phyloP scores from a whole-genome alignment of 2,329 filamentous ascomycete genomes.

The Dothistroma septosporum region DNA sequence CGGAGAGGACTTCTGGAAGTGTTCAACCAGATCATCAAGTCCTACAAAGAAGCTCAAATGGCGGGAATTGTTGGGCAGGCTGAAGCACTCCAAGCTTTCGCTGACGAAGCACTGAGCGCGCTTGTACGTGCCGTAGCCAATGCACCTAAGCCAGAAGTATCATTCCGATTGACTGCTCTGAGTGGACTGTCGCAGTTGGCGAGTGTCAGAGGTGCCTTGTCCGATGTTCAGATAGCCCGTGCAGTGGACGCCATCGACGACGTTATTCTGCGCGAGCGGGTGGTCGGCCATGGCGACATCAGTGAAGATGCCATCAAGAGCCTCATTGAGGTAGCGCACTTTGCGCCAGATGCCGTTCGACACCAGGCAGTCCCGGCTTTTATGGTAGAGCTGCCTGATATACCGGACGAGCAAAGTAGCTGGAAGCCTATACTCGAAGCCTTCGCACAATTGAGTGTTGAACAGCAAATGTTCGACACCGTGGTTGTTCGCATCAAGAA shows the following conservation, averaged over 20 bases:
- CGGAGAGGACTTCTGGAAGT: slow-evolving; percentile 60
- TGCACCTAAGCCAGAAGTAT: slow-evolving; percentile 47
- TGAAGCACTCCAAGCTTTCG: slow-evolving; percentile 40
- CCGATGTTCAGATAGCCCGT: slow-evolving; percentile 41
- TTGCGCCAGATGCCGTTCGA: slow-evolving; percentile 59
- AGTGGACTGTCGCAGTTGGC: slow-evolving; percentile 44
- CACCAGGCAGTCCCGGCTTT: slow-evolving; percentile 64
- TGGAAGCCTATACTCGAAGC: slow-evolving; percentile 59
- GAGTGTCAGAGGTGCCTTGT: slow-evolving; percentile 40
- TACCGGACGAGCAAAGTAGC: slow-evolving; percentile 38
- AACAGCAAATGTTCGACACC: slow-evolving; percentile 61
- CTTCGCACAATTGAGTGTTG: slow-evolving; percentile 60
- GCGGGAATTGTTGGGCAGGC: slow-evolving; percentile 40
- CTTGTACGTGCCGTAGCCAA: slow-evolving; percentile 43
- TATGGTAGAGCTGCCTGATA: slow-evolving; percentile 58
- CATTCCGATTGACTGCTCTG: slow-evolving; percentile 46
- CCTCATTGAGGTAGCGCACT: slow-evolving; percentile 58
- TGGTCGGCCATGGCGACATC: slow-evolving; percentile 53
- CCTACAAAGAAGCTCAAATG: slow-evolving; percentile 49
- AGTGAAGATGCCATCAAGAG: slow-evolving; percentile 56
- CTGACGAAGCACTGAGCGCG: slow-evolving; percentile 40
- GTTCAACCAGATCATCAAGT: slow-evolving; percentile 54
- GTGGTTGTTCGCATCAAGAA: slow-evolving; percentile 60
- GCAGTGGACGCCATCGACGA: slow-evolving; percentile 59
- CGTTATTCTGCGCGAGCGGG: slow-evolving; percentile 57